Percentiles rank a stretch among this genome's conserved stretches.
phyloP scores from a whole-genome alignment of 495 filamentous ascomycete species.

The Astrocystis sublimbata region DNA sequence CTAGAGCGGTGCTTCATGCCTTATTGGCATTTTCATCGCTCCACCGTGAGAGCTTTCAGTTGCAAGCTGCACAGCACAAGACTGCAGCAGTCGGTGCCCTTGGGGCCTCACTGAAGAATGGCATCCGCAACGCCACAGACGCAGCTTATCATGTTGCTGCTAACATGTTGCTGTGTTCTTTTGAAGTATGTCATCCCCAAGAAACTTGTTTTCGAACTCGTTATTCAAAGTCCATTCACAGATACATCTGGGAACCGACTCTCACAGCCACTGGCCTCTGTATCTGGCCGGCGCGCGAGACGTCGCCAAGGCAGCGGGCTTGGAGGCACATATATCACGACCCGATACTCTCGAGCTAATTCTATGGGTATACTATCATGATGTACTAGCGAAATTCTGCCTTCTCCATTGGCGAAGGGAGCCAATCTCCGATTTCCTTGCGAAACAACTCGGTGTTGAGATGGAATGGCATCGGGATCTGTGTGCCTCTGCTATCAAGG shows the following conservation, averaged over 20 bases:
- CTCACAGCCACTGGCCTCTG: conserved; percentile 22
- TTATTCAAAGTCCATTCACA: not conserved
- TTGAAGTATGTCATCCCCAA: conserved; percentile 29
- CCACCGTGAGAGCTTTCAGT: conserved; percentile 29
- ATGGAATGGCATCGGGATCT: conserved; percentile 6
- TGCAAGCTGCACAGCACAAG: conserved; percentile 37
- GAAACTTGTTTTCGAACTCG: not conserved
- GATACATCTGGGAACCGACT: conserved; percentile 14
- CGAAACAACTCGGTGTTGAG: conserved; percentile 1
- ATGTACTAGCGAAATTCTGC: conserved; percentile 37
- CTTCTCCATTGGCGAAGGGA: conserved; percentile 32
- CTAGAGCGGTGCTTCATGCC: conserved; percentile 28
- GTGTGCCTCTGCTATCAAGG: conserved; percentile 3
- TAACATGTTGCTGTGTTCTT: conserved; percentile 39
- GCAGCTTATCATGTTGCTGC: conserved; percentile 41
- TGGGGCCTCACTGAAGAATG: conserved; percentile 20
- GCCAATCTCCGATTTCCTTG: not conserved
- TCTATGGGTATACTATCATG: conserved; percentile 42
- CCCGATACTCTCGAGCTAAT: conserved; percentile 29
- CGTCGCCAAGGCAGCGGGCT: conserved; percentile 27
- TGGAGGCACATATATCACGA: conserved; percentile 14
- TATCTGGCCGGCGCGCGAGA: conserved; percentile 26
- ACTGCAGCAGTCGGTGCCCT: conserved; percentile 31
- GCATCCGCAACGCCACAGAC: conserved; percentile 20
- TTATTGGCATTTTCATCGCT: conserved; percentile 37